Evolutionary conservation across 2,329 filamentous ascomycete genomes (phyloP).

Genomic region (Aspergillus proliferans): DNA sequence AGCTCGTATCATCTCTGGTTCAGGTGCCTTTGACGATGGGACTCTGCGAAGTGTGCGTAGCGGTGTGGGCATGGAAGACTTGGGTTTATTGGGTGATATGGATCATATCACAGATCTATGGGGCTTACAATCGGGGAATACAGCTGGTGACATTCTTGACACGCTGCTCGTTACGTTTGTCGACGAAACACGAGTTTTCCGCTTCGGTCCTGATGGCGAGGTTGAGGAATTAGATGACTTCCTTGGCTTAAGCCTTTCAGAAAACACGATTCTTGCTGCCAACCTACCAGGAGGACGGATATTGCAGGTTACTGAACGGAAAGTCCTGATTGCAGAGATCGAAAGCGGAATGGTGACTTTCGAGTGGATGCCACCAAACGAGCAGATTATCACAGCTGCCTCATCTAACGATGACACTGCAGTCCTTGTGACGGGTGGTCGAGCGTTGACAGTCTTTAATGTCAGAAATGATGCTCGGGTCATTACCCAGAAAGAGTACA

Average conservation of each 20-base stretch:
- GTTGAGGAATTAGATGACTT: slow-evolving; percentile 83
- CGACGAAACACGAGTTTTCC: slow-evolving; percentile 75
- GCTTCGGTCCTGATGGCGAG: slow-evolving; percentile 65
- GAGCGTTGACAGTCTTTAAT: slow-evolving; percentile 63
- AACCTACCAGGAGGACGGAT: slow-evolving; percentile 60
- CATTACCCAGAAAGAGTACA: slow-evolving; percentile 55
- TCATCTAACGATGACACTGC: slow-evolving; percentile 66
- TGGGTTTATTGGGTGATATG: slow-evolving; percentile 76
- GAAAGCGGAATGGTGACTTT: slow-evolving; percentile 42
- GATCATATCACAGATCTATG: slow-evolving; percentile 68
- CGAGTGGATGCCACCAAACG: slow-evolving; percentile 41
- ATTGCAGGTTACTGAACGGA: slow-evolving; percentile 67
- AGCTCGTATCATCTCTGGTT: slow-evolving; percentile 86
- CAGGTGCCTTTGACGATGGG: slow-evolving; percentile 82
- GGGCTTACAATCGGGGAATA: slow-evolving; percentile 52
- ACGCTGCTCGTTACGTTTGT: slow-evolving; percentile 74
- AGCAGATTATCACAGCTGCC: slow-evolving; percentile 64
- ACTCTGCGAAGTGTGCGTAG: slow-evolving; percentile 85
- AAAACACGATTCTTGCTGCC: slow-evolving; percentile 64
- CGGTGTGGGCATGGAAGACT: slow-evolving; percentile 84
- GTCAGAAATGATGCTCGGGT: slow-evolving; percentile 54
- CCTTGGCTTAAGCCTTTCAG: slow-evolving; percentile 61
- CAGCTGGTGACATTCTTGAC: slow-evolving; percentile 46
- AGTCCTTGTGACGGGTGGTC: slow-evolving; percentile 70
- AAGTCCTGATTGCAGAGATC: slow-evolving; percentile 57